phyloP scores from a whole-genome alignment of 140 eudicot species.

The Stevia rebaudiana region DNA sequence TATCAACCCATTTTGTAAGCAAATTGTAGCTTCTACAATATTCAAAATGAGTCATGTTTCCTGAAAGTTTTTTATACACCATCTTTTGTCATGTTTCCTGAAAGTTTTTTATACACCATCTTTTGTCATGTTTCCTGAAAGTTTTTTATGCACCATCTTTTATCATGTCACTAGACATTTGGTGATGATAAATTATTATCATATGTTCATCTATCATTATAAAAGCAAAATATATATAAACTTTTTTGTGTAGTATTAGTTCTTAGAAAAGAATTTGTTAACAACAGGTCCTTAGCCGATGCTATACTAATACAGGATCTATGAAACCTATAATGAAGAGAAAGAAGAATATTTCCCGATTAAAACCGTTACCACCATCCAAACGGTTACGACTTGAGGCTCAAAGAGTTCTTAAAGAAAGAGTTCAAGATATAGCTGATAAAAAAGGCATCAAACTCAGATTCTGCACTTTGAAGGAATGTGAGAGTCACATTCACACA shows the following conservation, averaged over 20 bases:
- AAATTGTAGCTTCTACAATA: background rate
- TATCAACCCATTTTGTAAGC: background rate
- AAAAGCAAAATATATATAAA: background rate
- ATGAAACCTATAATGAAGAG: constrained; percentile 64
- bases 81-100: no score
- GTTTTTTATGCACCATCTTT: background rate
- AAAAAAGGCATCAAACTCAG: constrained; percentile 89
- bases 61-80: no score
- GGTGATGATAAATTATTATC: background rate
- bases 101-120: no score
- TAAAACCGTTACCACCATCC: constrained; percentile 93
- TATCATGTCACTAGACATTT: background rate
- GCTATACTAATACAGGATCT: constrained; percentile 91
- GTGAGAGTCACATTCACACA: constrained; percentile 76
- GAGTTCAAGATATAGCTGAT: constrained; percentile 97
- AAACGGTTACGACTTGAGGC: constrained; percentile 96
- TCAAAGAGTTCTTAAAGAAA: constrained; percentile 89
- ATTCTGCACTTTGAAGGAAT: constrained; percentile 84
- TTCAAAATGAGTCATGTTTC: background rate
- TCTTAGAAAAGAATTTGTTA: constrained; percentile 62
- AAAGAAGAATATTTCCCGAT: constrained; percentile 61
- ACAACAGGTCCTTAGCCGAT: constrained; percentile 84
- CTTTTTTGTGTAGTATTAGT: constrained; percentile 23
- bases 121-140: no score
- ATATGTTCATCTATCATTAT: background rate